phyloP scores from a whole-genome alignment of 1,139 yeast genomes.

The Protomyces gravidus region DNA sequence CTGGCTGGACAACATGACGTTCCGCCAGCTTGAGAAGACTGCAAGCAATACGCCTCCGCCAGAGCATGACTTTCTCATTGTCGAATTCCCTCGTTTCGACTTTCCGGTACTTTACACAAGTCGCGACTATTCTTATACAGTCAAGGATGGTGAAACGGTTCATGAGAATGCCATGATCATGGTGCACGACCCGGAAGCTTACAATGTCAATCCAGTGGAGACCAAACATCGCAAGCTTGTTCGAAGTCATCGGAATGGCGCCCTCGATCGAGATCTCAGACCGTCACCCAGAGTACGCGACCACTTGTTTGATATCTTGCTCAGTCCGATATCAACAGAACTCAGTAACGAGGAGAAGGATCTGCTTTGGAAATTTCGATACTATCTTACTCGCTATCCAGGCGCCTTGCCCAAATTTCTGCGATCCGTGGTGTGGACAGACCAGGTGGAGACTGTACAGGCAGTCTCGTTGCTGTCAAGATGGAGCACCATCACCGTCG shows the following conservation, averaged over 20 bases:
- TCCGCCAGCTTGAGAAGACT: constrained; percentile 54
- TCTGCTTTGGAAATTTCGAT: constrained; percentile 85
- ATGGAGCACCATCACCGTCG: constrained; percentile 80
- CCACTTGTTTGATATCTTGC: constrained; percentile 60
- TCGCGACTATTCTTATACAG: constrained; percentile 32
- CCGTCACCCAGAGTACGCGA: constrained; percentile 84
- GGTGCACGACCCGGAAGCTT: constrained; percentile 63
- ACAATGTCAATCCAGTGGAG: constrained; percentile 74
- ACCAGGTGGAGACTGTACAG: constrained; percentile 71
- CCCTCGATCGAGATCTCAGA: constrained; percentile 76
- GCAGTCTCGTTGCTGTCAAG: constrained; percentile 57
- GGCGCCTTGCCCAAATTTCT: constrained; percentile 74
- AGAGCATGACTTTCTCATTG: constrained; percentile 45
- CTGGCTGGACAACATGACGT: constrained; percentile 73
- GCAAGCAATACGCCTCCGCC: constrained; percentile 39
- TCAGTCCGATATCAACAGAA: constrained; percentile 78
- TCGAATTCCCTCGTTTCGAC: constrained; percentile 75
- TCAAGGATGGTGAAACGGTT: constrained; percentile 40
- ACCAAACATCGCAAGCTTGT: constrained; percentile 77
- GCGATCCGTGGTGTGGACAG: constrained; percentile 84
- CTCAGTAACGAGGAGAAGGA: constrained; percentile 80
- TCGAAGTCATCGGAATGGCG: constrained; percentile 71
- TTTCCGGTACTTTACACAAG: constrained; percentile 67
- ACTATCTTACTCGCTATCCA: constrained; percentile 70
- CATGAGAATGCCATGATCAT: constrained; percentile 45